Base-by-base conservation (phyloP, 2,329 filamentous ascomycete genomes). In the Talaromyces sp. region DNA sequence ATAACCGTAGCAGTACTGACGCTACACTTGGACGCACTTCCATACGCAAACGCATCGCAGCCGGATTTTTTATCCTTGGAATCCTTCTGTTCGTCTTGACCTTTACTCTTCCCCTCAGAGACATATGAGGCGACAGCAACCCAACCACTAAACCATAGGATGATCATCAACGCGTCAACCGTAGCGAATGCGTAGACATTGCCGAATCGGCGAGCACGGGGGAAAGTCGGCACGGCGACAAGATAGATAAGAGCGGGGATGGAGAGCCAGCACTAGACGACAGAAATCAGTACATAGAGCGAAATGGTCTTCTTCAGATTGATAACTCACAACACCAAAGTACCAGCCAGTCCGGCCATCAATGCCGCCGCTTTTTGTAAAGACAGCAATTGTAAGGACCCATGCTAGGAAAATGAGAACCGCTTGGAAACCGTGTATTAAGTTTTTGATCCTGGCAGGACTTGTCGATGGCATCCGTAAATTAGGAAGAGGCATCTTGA, bases 101-200 rank as follows among this genome's bases (percentile, higher is more conserved):
- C 85, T 70, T 83, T 76, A 7, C 76, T 77, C 68, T 86, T 84
- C 8, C 85, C 85, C n/a, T 80, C 70, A 5, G 80, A 77, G 33
- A 87, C 85, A 75, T 86, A 89, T 15, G 81, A 79, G 15, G 84
- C 84, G 5, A 87, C 79, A 45, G 82, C 79, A 15, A 85, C 78
- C 78, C 86, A 86, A 4, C 86, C 86, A 5, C 81, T 80, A 70
- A 88, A 85, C 86, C 86, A 89, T 45, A 88, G 73, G 10, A 88
- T 72, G 5, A 81, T 74, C 70, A 82, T 86, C 27, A 87, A 70
- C 15, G 80, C 73, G 69, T 89, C 86, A 64, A 88, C 73, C 2
- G 79, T 76, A 9, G 84, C 82, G 71, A 87, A 87, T 61, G 84
- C 86, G 71, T 87, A 87, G 43, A 84, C 83, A 69, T 87, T 87